Evolutionary conservation across 805 yeast genomes (phyloP), one percentile per base, ranked within the genome.

Genomic region (Nakazawaea ernobii): DNA sequence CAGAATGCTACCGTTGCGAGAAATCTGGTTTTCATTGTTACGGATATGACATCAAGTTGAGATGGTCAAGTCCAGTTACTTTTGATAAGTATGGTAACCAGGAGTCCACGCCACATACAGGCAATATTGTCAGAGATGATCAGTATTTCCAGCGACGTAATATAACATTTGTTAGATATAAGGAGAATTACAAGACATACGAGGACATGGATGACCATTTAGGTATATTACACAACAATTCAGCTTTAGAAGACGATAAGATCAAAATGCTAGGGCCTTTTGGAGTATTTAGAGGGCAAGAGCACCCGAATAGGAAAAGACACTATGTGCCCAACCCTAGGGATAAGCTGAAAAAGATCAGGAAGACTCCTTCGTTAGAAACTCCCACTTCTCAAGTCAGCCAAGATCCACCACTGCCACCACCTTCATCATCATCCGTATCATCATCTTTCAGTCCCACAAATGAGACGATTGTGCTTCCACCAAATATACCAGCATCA

Each of bases 161-260:
- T 45, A 77, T 87, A 10, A 91, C 79, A 3, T 84, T 85, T 61
- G 96, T 89, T 0, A 72, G 68, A 49, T 90, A 89, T 70, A 73
- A 75, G 20, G 66, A 67, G 57, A 65, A 68, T 41, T 90, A 85
- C 61, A 76, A 72, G 46, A 76, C 80, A n/a, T 88, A 89, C 60
- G 89, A 85, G 32, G 95, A 88, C 17, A 82, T 90, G 81, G 96
- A 90, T 61, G 69, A 70, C 38, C 88, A 86, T 54, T 66, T 86
- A 42, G 73, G 77, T 1, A 59, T 69, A 4, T 63, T 88, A 20
- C 83, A 84, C 30, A 73, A 75, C 32, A 62, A 70, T 15, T 64
- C 70, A 3, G 57, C 65, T 29, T 67, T 75, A 8, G 61, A 59
- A 1, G 59, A 68, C 26, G 69, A 68, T 2, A 69, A 70, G 36